Evolutionary conservation across 2,329 filamentous ascomycete species (phyloP).

Genomic region (Arthrobotrys sphaeroides): DNA sequence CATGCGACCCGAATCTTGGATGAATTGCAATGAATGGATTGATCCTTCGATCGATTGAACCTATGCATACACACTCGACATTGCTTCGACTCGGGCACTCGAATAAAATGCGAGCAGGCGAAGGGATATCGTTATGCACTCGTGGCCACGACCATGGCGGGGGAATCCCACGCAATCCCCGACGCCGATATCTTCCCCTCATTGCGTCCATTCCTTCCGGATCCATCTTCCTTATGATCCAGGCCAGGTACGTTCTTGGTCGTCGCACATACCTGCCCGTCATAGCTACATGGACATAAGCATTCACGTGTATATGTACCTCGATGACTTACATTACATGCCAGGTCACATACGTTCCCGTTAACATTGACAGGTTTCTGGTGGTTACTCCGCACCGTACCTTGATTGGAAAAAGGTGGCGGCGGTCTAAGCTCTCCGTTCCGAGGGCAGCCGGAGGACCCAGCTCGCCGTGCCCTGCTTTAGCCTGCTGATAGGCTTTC

Average conservation of each 20-base stretch:
- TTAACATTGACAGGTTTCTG: conserved; percentile 1
- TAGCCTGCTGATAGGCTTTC: conserved; percentile 12
- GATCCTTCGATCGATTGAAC: too few species aligned
- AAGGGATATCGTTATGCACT: conserved; percentile 8
- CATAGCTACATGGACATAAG: background rate
- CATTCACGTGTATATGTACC: too few species aligned
- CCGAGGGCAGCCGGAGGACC: conserved; percentile 43
- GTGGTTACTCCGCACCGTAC: too few species aligned
- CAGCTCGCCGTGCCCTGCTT: conserved; percentile 11
- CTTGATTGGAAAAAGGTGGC: conserved; percentile 19
- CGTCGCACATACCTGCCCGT: conserved; percentile 17
- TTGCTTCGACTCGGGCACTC: too few species aligned
- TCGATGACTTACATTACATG: too few species aligned
- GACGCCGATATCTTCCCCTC: background rate
- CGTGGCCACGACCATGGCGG: too few species aligned
- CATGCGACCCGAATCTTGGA: background rate
- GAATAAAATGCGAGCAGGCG: too few species aligned
- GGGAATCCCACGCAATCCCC: conserved; percentile 6
- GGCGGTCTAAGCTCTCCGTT: conserved; percentile 29
- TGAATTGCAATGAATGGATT: background rate
- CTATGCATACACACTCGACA: too few species aligned
- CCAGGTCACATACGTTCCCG: background rate
- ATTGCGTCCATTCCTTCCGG: background rate
- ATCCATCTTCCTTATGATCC: background rate
- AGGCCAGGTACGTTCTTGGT: conserved; percentile 4